Evolutionary conservation across 306 rosid genomes (phyloP).

Genomic region (Ziziphus jujuba): DNA sequence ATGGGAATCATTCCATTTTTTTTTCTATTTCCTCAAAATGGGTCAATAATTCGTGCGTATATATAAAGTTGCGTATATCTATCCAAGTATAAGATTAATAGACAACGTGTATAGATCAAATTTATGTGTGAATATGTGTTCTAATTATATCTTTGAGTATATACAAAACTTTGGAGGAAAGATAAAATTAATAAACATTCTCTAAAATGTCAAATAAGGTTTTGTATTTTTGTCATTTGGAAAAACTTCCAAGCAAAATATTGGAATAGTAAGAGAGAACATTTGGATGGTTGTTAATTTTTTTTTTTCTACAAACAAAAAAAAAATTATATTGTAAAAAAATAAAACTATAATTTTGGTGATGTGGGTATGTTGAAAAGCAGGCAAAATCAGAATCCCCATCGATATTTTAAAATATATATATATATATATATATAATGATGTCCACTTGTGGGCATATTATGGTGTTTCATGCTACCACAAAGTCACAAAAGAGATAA

Average conservation of each 20-base stretch:
- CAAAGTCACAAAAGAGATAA: slow-evolving; percentile 3
- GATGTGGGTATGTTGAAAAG: slow-evolving; percentile 30
- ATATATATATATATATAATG: background rate
- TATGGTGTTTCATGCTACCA: slow-evolving; percentile 23
- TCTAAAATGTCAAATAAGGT: slow-evolving; percentile 9
- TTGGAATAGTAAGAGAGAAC: slow-evolving; percentile 4
- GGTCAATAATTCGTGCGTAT: slow-evolving; percentile 1
- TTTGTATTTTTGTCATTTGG: slow-evolving; percentile 12
- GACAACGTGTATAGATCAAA: slow-evolving; percentile 6
- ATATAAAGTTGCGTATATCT: slow-evolving; percentile 13
- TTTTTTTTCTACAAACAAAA: no score
- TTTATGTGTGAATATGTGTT: slow-evolving; percentile 3
- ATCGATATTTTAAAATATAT: slow-evolving; percentile 20
- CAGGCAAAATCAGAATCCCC: slow-evolving; percentile 36
- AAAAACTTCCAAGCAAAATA: slow-evolving; percentile 10
- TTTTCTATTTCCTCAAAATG: background rate
- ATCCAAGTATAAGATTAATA: background rate
- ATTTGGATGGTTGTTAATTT: background rate
- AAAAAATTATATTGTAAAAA: slow-evolving; percentile 2
- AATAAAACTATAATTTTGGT: slow-evolving; percentile 5
- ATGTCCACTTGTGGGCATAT: slow-evolving; percentile 28
- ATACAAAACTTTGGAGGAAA: slow-evolving; percentile 10
- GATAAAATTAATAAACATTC: slow-evolving; percentile 10
- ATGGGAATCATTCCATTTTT: slow-evolving; percentile 15
- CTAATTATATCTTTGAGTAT: slow-evolving; percentile 4